Base-by-base conservation (phyloP, 176 grass and related monocot genomes). In the Rhynchospora pubera region DNA sequence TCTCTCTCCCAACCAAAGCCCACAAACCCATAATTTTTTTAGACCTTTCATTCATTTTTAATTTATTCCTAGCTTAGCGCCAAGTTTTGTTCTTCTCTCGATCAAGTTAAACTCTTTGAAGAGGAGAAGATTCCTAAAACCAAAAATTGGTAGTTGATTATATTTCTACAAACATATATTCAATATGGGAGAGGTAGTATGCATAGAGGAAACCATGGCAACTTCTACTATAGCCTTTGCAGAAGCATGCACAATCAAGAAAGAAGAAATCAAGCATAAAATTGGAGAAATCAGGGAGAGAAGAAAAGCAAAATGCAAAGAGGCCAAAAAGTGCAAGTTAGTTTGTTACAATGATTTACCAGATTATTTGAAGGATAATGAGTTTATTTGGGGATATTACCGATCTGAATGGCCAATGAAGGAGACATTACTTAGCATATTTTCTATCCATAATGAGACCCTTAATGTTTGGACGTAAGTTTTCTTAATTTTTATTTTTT, bases 391-490 rank as follows among this genome's bases (percentile, higher is more conserved):
- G 6, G 88, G 88, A 16, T 86, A 90, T 85, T 92, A 95, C 73
- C 84, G 93, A 0, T 92, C 90, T 64, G 86, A 95, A 88, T 95
- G 93, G 93, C 93, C 93, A 15, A 83, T 95, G 84, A 88, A 85
- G 86, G 90, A 95, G 82, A 90, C 90, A 16, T 57, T 95, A 79
- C 86, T 92, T 72, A 92, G 93, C 88, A 86, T 92, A 70, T 92
- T 95, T 88, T 90, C 90, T 73, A 88, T 95, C 93, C 93, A 95
- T 90, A 92, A 95, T 70, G 93, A 95, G 71, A 92, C 90, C 9
- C 90, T 95, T 82, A 95, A 95, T 71, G 90, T 92, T 90, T 95
- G 93, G 93, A 82, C 90, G 88, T 95, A 87, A 89, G 92, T 84
- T 3, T 45, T 26, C 34, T 4, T 39, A 39, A 39, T 39, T 39